Evolutionary conservation across 2,329 filamentous ascomycete species (phyloP), one percentile per base, ranked within the genome.

Genomic region (Fusarium sacchari): DNA sequence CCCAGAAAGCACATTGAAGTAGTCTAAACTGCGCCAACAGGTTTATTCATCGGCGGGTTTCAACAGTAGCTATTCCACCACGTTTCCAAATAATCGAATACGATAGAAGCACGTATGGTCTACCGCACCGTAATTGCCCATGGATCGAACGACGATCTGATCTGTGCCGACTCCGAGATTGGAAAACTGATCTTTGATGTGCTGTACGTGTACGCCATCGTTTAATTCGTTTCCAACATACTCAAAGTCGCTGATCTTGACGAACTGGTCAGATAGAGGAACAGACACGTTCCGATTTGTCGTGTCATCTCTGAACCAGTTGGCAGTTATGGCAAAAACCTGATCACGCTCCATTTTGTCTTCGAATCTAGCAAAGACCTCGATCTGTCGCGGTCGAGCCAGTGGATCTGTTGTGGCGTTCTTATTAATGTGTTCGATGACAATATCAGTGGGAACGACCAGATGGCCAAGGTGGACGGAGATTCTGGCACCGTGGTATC

Each of bases 391-490:
- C 1, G 94, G 94, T 37, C 90, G 90, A 4, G 90, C 84, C 20
- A 84, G 86, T 0, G 91, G 88, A 52, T 92, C 87, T 13, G 90
- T 84, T 0, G 91, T 92, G 5, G 90, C 89, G 3, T 85, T 84
- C 12, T 87, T 86, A 5, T 90, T 84, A 63, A 94, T 91, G 80
- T 95, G 92, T 78, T 96, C 93, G 47, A 96, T 81, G 4, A 93
- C 89, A 4, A 96, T 79, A 74, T 94, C 88, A 74, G 91, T 88
- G 0, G 93, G 92, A 36, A 91, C 86, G 63, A 95, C 86, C 11
- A 82, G 80, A 39, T 87, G 81, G 39, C 87, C 85, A 24, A 92
- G 86, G 44, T 89, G 81, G 24, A 97, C 88, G 14, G 88, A 89
- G 22, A 98, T 84, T 60, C 90, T 88, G 5, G 91, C 89, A 42